A percentile compares a stretch with the other conserved stretches of the same genome.
Evolutionary conservation across 2,329 filamentous ascomycete species (phyloP).

Genomic region (Ophiostoma himal-ulmi): DNA sequence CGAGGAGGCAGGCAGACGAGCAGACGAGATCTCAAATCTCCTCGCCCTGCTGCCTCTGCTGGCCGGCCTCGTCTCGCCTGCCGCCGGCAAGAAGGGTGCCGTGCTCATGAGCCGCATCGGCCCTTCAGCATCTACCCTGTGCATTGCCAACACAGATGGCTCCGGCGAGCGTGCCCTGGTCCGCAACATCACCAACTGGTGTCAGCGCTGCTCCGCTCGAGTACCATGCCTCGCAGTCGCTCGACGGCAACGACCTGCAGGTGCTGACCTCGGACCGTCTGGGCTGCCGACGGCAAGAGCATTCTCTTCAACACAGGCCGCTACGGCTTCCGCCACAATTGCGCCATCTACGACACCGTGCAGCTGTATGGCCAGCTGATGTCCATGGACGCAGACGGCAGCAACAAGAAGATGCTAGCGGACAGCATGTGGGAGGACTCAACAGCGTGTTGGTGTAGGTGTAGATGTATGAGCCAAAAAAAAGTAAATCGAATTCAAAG

Average conservation of each 20-base stretch:
- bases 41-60: not conserved
- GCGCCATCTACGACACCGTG: slow-evolving; percentile 6
- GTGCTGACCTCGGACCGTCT: not conserved
- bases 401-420: slow-evolving; percentile 13
- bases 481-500: not conserved
- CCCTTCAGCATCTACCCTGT: not conserved
- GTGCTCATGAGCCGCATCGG: not conserved
- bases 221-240: slow-evolving; percentile 14
- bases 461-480: not conserved
- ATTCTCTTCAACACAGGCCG: not conserved
- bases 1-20: not conserved
- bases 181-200: not conserved
- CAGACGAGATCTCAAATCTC: not conserved
- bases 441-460: not conserved
- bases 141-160: slow-evolving; percentile 13
- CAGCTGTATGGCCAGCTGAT: slow-evolving; percentile 16
- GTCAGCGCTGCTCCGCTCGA: not conserved
- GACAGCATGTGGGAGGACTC: slow-evolving; percentile 17
- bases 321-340: not conserved
- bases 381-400: slow-evolving; percentile 15
- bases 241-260: not conserved
- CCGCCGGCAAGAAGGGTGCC: not conserved
- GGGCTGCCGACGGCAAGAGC: not conserved
- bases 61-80: not conserved
- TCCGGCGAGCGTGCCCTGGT: not conserved